Percentiles rank a stretch among this genome's conserved stretches.
Evolutionary conservation across 306 rosid genomes (phyloP).

Genomic region (Betula pendula): DNA sequence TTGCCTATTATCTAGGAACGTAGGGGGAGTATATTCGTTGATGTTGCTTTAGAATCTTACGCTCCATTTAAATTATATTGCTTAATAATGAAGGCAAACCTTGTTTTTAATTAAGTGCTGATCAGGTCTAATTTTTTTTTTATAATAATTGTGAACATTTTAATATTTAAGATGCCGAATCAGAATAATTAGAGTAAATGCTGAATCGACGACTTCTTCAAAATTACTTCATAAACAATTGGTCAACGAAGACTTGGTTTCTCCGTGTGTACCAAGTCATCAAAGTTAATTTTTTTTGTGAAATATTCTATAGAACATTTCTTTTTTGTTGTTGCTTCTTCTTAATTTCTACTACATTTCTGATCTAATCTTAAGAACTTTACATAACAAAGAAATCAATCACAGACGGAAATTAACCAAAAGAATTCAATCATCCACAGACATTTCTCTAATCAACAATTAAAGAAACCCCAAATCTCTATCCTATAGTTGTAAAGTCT

Average conservation of each 20-base stretch:
- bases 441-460: not conserved
- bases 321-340: not conserved
- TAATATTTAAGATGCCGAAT: not conserved
- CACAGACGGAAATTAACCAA: too few species aligned
- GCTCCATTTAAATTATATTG: too few species aligned
- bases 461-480: not conserved
- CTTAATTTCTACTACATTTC: not conserved
- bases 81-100: too few species aligned
- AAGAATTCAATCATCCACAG: not conserved
- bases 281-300: not conserved
- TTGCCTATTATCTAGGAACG: too few species aligned
- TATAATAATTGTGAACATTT: not conserved
- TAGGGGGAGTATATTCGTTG: too few species aligned
- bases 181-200: not conserved
- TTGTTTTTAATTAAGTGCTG: not conserved
- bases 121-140: not conserved
- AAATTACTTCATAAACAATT: not conserved
- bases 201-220: not conserved
- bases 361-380: not conserved
- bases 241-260: not conserved
- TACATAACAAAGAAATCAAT: not conserved
- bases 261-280: not conserved
- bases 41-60: too few species aligned
- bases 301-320: too few species aligned
- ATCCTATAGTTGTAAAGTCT: too few species aligned